These are phyloP conservation scores for Botryotinia convoluta DNA, from an alignment of 2,329 filamentous ascomycete species.

Conservation along the genomic window DNA sequence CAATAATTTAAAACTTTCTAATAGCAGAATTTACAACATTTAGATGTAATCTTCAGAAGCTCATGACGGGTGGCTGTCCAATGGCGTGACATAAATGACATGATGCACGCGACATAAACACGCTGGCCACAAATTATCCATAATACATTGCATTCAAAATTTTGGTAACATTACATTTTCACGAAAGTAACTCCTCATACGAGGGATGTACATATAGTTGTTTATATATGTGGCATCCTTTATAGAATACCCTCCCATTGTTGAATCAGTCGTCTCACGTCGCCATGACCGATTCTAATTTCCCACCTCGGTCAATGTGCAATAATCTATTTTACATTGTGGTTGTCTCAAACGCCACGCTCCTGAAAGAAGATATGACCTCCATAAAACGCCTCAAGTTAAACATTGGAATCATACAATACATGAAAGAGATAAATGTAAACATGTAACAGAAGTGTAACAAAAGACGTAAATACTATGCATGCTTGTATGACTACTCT, in stretches of 20 bases:
- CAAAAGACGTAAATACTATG: not conserved
- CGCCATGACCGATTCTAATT: constrained; percentile 12
- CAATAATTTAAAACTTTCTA: constrained; percentile 35
- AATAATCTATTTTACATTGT: constrained; percentile 17
- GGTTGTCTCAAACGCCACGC: constrained; percentile 16
- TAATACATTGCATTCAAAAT: not conserved
- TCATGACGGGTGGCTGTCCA: not conserved
- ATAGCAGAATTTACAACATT: not conserved
- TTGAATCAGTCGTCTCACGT: not conserved
- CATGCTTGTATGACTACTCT: not conserved
- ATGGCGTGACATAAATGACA: not conserved
- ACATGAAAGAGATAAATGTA: constrained; percentile 45
- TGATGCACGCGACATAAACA: not conserved
- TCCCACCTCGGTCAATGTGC: not conserved
- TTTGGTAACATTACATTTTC: not conserved
- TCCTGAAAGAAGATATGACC: constrained; percentile 6
- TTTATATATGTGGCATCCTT: not conserved
- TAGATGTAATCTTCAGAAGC: not conserved
- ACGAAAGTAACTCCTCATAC: not conserved
- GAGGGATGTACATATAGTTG: not conserved
- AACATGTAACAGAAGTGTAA: not conserved
- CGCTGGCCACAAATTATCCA: not conserved
- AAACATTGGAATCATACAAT: constrained; percentile 15
- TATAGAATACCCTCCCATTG: not conserved
- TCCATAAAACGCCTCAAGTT: constrained; percentile 9